These are phyloP conservation scores for Grosmannia clavigera DNA, from an alignment of 2,329 filamentous ascomycete species.

Conservation along the genomic window DNA sequence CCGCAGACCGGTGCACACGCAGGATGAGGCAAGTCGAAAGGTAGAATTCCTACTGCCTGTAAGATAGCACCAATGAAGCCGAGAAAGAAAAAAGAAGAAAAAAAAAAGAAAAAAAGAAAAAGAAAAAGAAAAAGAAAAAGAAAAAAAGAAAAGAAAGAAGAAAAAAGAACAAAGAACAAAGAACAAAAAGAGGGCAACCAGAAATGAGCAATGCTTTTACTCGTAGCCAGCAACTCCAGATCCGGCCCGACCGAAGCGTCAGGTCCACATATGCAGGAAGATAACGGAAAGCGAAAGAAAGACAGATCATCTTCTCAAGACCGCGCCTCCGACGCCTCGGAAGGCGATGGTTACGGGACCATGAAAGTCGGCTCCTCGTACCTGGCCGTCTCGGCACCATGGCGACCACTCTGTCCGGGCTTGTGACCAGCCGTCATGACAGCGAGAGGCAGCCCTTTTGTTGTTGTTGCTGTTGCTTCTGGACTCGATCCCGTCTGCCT, in stretches of 20 bases:
- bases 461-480: slow-evolving; percentile 19
- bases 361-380: neutral
- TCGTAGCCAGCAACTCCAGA: neutral
- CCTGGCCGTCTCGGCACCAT: neutral
- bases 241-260: neutral
- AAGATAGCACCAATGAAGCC: neutral
- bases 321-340: neutral
- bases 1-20: too few species aligned
- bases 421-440: neutral
- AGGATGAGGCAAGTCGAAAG: neutral
- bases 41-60: neutral
- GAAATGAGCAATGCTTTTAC: neutral
- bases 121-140: too few species aligned
- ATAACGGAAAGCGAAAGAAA: neutral
- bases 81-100: too few species aligned
- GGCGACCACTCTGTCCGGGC: neutral
- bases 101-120: too few species aligned
- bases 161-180: too few species aligned
- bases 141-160: too few species aligned
- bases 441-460: neutral
- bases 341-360: neutral
- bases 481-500: slow-evolving; percentile 14
- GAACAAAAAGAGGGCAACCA: too few species aligned
- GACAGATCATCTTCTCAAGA: neutral
- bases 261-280: neutral